Conservation (phyloP, 345 rosid species). For the Angophora floribunda region DNA sequence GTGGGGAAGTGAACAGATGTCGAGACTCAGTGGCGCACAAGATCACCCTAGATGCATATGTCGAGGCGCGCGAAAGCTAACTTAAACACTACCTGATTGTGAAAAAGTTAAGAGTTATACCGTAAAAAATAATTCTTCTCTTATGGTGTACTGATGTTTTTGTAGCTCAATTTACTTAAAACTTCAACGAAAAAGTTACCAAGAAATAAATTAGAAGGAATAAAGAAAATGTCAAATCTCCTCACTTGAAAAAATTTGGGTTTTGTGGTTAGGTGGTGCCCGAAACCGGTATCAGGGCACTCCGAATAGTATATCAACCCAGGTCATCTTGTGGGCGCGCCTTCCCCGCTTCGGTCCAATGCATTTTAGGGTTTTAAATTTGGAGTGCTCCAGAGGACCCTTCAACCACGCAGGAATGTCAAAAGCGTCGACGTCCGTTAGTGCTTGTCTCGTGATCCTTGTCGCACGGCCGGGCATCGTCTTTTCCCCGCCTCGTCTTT, state of each 20-base stretch:
- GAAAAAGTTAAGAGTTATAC: background rate
- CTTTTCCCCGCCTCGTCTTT: background rate
- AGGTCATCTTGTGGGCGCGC: background rate
- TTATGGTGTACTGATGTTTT: no score
- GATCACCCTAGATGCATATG: background rate
- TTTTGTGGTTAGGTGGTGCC: background rate
- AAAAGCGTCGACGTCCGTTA: background rate
- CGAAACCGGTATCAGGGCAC: background rate
- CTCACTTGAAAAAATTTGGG: background rate
- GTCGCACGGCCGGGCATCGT: background rate
- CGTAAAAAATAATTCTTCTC: no score
- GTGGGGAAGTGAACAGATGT: background rate
- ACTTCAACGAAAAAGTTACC: no score
- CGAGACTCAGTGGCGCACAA: fast-evolving
- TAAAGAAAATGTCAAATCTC: background rate
- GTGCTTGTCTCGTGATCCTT: background rate
- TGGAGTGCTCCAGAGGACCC: background rate
- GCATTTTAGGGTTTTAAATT: background rate
- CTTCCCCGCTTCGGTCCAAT: background rate
- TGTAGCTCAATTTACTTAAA: background rate
- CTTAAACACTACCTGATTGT: fast-evolving
- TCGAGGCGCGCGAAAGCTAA: fast-evolving
- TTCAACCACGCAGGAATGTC: background rate
- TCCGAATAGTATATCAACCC: background rate
- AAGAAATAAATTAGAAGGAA: background rate